A percentile compares a stretch with the other conserved stretches of the same genome.
These are phyloP conservation scores for Saccharomycopsis selenospora DNA, from an alignment of 805 yeast genomes.

Conservation along the genomic window DNA sequence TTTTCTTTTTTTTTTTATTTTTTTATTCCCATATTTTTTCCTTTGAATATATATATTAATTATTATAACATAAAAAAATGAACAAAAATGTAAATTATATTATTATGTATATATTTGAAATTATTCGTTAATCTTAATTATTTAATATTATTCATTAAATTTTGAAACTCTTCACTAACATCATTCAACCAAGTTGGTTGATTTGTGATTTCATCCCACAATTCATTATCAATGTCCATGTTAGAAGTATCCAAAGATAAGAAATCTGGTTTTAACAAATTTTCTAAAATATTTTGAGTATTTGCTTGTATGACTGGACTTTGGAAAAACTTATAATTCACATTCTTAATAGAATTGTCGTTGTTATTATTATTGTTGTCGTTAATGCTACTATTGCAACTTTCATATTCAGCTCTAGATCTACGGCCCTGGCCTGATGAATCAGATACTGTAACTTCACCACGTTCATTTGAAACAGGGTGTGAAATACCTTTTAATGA, in stretches of 20 bases:
- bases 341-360: conserved; percentile 29
- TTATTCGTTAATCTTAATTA: background rate
- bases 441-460: background rate
- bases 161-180: conserved; percentile 33
- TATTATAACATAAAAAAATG: no score
- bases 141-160: conserved; percentile 21
- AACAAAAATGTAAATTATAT: no score
- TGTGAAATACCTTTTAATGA: conserved; percentile 3
- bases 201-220: conserved; percentile 73
- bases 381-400: background rate
- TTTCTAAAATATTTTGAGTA: conserved; percentile 27
- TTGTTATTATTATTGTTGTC: conserved; percentile 19
- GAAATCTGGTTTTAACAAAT: conserved; percentile 25
- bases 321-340: conserved; percentile 28
- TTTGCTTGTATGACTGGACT: conserved; percentile 32
- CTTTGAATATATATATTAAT: background rate
- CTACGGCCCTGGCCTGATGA: no score
- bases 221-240: conserved; percentile 37
- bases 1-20: background rate
- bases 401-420: background rate
- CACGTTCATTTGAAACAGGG: conserved; percentile 11
- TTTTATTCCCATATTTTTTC: background rate
- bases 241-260: background rate
- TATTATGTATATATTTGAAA: no score
- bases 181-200: conserved; percentile 71